These are phyloP conservation scores for Colletotrichum somersetense DNA, from an alignment of 2,329 filamentous ascomycete species.

Conservation along the genomic window DNA sequence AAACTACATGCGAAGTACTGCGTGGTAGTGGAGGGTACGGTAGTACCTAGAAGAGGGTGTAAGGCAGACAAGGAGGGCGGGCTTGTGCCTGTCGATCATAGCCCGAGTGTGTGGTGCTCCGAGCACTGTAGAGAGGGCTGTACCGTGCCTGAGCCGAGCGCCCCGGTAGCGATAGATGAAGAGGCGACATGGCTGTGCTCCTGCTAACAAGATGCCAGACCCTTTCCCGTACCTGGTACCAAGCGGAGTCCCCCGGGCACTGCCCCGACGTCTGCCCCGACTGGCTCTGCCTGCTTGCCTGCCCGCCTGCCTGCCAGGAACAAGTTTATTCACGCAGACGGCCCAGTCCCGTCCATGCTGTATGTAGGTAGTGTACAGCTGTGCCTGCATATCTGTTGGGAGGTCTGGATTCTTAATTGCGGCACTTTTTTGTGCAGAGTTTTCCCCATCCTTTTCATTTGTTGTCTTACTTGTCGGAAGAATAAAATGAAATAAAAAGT, in stretches of 20 bases:
- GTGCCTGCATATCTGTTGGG: conserved; percentile 17
- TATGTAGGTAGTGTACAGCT: background rate
- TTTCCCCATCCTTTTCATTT: background rate
- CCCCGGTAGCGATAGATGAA: background rate
- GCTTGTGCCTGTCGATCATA: conserved; percentile 37
- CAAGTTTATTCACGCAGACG: conserved; percentile 29
- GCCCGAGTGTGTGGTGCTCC: conserved; percentile 28
- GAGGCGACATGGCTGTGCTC: accelerated
- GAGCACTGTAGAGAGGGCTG: conserved; percentile 17
- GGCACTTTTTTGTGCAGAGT: conserved; percentile 10
- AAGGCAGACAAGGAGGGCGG: conserved; percentile 8
- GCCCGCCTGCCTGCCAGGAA: conserved; percentile 18
- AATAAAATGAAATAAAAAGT: background rate
- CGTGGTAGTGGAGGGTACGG: too few relatives aligned
- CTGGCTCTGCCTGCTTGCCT: background rate
- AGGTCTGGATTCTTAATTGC: conserved; percentile 14
- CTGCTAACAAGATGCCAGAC: background rate
- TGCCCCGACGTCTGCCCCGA: background rate
- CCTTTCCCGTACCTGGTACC: background rate
- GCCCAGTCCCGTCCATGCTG: conserved; percentile 13
- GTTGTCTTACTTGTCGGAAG: background rate
- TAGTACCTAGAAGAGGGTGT: conserved; percentile 36
- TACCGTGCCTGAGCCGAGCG: background rate
- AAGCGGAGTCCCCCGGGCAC: conserved; percentile 8
- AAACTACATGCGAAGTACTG: too few relatives aligned